A percentile compares a stretch with the other conserved stretches of the same genome.
Evolutionary conservation across 176 grass and related monocot genomes (phyloP).

Genomic region (Carex parvula): DNA sequence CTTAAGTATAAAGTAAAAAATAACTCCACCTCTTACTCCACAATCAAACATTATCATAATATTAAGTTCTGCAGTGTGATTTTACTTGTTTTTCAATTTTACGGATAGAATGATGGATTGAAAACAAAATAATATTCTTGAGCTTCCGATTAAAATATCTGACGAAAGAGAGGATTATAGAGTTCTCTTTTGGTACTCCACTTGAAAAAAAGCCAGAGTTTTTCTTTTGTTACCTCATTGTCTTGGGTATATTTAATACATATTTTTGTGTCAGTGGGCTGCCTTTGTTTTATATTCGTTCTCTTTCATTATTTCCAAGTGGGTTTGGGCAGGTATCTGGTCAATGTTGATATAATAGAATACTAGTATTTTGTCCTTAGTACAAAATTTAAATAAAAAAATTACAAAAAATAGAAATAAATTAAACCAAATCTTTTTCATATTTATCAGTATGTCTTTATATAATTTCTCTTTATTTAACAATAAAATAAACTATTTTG

Average conservation of each 20-base stretch:
- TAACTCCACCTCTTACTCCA: too few species aligned
- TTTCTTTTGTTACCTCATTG: neutral
- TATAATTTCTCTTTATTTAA: too few species aligned
- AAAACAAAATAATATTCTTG: neutral
- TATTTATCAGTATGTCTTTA: too few species aligned
- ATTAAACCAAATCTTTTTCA: too few species aligned
- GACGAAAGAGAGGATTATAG: neutral
- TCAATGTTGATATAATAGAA: neutral
- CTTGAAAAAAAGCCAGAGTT: neutral
- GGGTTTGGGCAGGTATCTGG: neutral
- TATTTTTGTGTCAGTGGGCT: neutral
- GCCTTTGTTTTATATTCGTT: slow-evolving; percentile 8
- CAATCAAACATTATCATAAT: neutral
- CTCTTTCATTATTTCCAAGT: neutral
- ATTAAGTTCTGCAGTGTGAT: neutral
- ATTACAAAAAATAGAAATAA: too few species aligned
- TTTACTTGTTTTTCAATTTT: neutral
- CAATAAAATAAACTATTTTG: too few species aligned
- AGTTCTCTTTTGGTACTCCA: neutral
- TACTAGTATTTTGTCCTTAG: too few species aligned
- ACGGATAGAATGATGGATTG: neutral
- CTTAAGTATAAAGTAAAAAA: too few species aligned
- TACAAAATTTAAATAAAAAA: too few species aligned
- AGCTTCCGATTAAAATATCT: neutral
- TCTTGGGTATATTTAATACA: neutral